Conservation (phyloP, 371 early-diverging fungal species). For the Rozella allomycis region DNA sequence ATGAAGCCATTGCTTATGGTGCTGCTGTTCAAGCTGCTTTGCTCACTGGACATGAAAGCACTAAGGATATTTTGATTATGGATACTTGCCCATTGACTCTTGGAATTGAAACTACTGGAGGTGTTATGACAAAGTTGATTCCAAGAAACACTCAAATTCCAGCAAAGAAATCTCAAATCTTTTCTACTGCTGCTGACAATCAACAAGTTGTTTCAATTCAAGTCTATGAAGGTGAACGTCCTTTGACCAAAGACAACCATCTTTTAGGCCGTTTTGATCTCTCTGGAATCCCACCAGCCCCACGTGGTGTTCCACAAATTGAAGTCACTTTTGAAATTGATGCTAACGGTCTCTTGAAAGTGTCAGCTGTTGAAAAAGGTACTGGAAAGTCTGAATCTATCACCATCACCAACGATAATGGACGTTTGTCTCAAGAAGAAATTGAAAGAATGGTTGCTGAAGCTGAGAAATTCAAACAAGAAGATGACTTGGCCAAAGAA, state of each 20-base stretch:
- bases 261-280: slow-evolving; percentile 69
- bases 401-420: slow-evolving; percentile 33
- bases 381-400: slow-evolving; percentile 34
- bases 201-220: slow-evolving; percentile 79
- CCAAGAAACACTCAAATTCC: slow-evolving; percentile 79
- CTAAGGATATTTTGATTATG: slow-evolving; percentile 47
- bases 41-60: slow-evolving; percentile 41
- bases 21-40: slow-evolving; percentile 90
- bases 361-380: slow-evolving; percentile 38
- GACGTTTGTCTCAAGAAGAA: slow-evolving; percentile 32
- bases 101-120: slow-evolving; percentile 85
- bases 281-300: slow-evolving; percentile 59
- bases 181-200: slow-evolving; percentile 84
- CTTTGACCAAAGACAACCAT: slow-evolving; percentile 79
- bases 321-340: slow-evolving; percentile 47
- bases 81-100: slow-evolving; percentile 78
- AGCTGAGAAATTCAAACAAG: slow-evolving; percentile 34
- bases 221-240: slow-evolving; percentile 81
- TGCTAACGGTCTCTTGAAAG: slow-evolving; percentile 37
- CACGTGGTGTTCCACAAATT: slow-evolving; percentile 30
- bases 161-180: slow-evolving; percentile 66
- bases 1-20: slow-evolving; percentile 92
- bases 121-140: slow-evolving; percentile 43
- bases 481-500: slow-evolving; percentile 22
- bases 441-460: slow-evolving; percentile 33